Base-by-base conservation (phyloP, 768 basidiomycete species). In the Calvatia gigantea region DNA sequence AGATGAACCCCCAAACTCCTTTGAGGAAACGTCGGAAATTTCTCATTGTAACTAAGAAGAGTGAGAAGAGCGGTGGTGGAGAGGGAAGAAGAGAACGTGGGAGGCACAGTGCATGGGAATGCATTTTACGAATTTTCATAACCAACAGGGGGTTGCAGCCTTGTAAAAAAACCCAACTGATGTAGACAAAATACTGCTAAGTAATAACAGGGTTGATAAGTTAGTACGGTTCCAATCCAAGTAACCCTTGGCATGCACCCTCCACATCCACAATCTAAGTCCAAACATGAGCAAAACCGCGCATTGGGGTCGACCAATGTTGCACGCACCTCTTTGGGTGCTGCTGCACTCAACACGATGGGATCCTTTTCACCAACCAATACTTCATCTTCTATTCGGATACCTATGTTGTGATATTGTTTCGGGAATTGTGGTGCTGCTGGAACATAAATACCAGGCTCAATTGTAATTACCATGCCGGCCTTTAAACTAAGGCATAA, bases 401-500 rank as follows among this genome's bases (percentile, higher is more conserved):
- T 86, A 6, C 91, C 94, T 27, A 97, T 81, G 60, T 93, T 89
- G 62, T 96, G 94, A 70, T 94, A 98, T 49, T 83, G 82, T 60
- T 82, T 87, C 2, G 96, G 97, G 69, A 91, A 98, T 42, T 82
- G 74, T 2, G 84, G 65, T 6, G 80, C 77, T 1, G 87, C 84
- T 2, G 96, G 97, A 35, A 99, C 91, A 65, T 97, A 98, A 29
- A 96, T 61, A 84, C 89, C 91, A 57, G 92, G 93, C 65, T 97
- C 95, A 56, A 98, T 80, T 0, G 95, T 97, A 41, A 97, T 83
- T 6, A 97, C 91, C 85, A 94, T 97, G 0, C 94, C 94, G 6
- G 79, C 77, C 58, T 85, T 79, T 53, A 98, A 67, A 23, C 93
- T 91, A 39, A 19, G 51, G 37, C 54, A 25, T 38, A 29, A 48